phyloP scores from a whole-genome alignment of 768 basidiomycete genomes.

The Phaeotremella skinneri region DNA sequence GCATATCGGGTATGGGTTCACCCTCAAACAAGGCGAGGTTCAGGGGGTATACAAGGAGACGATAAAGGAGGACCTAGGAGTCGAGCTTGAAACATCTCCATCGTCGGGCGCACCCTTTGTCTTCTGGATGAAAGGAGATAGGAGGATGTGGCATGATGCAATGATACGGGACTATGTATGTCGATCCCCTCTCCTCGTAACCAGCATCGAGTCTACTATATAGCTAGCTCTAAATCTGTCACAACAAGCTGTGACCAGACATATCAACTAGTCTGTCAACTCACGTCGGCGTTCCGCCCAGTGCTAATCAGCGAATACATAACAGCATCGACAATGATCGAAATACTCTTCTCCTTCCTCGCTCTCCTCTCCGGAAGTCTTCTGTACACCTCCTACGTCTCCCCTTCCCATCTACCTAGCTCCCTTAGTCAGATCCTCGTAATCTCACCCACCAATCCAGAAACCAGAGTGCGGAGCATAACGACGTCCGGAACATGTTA shows the following conservation, averaged over 20 bases:
- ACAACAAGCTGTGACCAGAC: too few species aligned
- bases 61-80: conserved; percentile 30
- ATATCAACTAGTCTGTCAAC: too few species aligned
- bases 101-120: conserved; percentile 54
- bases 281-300: too few species aligned
- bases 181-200: background rate
- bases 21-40: conserved; percentile 90
- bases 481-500: background rate
- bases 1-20: too few species aligned
- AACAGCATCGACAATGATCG: too few species aligned
- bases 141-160: conserved; percentile 84
- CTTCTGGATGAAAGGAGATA: conserved; percentile 77
- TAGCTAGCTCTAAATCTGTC: background rate
- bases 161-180: background rate
- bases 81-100: conserved; percentile 39
- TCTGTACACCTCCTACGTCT: too few species aligned
- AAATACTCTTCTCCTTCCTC: too few species aligned
- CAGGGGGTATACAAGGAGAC: conserved; percentile 48
- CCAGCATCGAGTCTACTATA: background rate
- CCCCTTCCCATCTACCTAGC: too few species aligned
- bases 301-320: too few species aligned
- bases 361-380: too few species aligned
- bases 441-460: background rate
- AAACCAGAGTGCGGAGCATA: background rate
- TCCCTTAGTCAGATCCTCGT: too few species aligned